Evolutionary conservation across 2,329 filamentous ascomycete genomes (phyloP).

Genomic region (Metarhizium brunneum): DNA sequence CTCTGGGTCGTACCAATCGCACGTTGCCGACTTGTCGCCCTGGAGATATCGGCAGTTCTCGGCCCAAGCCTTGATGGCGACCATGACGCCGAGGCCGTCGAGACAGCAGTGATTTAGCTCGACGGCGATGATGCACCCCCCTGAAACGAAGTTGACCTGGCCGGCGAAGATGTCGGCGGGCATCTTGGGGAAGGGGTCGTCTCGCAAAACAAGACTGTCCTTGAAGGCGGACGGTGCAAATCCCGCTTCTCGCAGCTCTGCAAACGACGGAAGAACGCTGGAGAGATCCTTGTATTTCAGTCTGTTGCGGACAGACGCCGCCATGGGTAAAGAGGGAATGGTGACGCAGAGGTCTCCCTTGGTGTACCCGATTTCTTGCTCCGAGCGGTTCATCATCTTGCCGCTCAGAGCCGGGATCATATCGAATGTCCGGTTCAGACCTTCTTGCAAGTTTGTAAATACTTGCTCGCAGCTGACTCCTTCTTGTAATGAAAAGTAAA

Average conservation of each 20-base stretch:
- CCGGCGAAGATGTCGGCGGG: conserved; percentile 19
- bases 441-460: conserved; percentile 22
- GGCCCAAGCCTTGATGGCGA: conserved; percentile 19
- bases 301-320: conserved; percentile 4
- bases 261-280: conserved; percentile 15
- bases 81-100: conserved; percentile 20
- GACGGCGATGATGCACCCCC: conserved; percentile 19
- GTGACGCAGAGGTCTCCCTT: conserved; percentile 14
- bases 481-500: conserved; percentile 24
- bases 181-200: conserved; percentile 14
- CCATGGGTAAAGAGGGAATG: conserved; percentile 10
- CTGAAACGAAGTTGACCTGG: conserved; percentile 22
- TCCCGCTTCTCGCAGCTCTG: conserved; percentile 12
- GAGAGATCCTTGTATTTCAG: conserved; percentile 19
- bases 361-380: conserved; percentile 16
- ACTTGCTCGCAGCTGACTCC: conserved; percentile 17
- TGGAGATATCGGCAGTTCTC: conserved; percentile 20
- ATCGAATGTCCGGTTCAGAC: conserved; percentile 23
- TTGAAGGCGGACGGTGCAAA: conserved; percentile 19
- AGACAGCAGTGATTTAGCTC: conserved; percentile 17
- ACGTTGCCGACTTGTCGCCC: conserved; percentile 15
- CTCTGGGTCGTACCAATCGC: conserved; percentile 18
- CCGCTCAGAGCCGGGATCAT: conserved; percentile 27
- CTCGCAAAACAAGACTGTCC: conserved; percentile 16
- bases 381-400: conserved; percentile 21